Base-by-base conservation (phyloP, 768 basidiomycete genomes). In the Pulveroboletus sp. region DNA sequence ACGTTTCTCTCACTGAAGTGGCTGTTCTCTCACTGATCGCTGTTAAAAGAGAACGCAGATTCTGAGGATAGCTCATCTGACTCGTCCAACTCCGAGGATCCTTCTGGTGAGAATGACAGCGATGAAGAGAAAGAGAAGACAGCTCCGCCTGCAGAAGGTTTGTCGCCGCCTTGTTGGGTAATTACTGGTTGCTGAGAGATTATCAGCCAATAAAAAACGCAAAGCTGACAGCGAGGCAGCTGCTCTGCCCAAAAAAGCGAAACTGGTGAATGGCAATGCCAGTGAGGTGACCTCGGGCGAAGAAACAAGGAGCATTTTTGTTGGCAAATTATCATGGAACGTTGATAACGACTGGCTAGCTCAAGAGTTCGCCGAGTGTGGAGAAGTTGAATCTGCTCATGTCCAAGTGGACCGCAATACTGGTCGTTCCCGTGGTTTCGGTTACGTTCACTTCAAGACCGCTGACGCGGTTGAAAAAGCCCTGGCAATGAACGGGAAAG, bases 321-420 rank as follows among this genome's bases (percentile, higher is more conserved):
- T 99, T 56, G 95, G 95, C 46, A 80, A 81, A 50, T 79, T 99
- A 38, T 94, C 92, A 12, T 99, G 94, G 94, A 90, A 89, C 66
- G 87, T 98, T 53, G 95, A 97, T 74, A 88, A 91, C 65, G 95
- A 97, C 69, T 90, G 92, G 78, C 84, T 98, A 53, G 82, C 86
- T 41, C 79, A 85, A 67, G 95, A 97, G 69, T 97, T 99, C 56
- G 82, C 85, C 27, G 75, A 78, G 45, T 94, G 85, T 59, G 97
- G 97, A 43, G 90, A 94, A 71, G 81, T 99, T 60, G 79, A 83
- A 52, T 83, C 82, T n/a, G 93, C 91, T 6, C 84, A 79, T n/a
- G 92, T 98, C 51, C 86, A 87, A 67, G 82, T 80, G 72, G 90
- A 92, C 58, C 85, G 88, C 50, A 82, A 83, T 56, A 80, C 83